A percentile compares a stretch with the other conserved stretches of the same genome.
Evolutionary conservation across 164 flowering plant species (phyloP).

Genomic region (Vitis labrusca): DNA sequence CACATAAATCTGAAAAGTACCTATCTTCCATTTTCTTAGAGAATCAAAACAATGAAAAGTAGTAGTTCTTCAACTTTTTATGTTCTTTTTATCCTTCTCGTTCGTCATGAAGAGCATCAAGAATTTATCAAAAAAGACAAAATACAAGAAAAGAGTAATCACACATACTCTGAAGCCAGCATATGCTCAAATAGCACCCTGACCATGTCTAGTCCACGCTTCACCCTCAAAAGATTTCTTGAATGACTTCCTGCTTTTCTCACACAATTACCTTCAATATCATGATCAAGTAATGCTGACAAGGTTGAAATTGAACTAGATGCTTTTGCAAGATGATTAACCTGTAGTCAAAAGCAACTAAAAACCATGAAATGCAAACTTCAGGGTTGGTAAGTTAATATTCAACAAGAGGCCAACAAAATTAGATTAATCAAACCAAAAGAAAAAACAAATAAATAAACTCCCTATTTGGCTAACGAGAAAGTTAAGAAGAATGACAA

Average conservation of each 20-base stretch:
- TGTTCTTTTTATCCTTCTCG: no score
- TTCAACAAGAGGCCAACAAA: no score
- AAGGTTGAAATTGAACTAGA: constrained; percentile 64
- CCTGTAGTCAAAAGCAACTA: constrained; percentile 37
- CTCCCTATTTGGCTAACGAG: not conserved
- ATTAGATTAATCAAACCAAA: not conserved
- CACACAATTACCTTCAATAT: constrained; percentile 55
- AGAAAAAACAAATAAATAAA: not conserved
- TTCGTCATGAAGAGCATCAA: no score
- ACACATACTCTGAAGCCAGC: constrained; percentile 62
- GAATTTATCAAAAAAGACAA: not conserved
- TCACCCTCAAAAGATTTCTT: constrained; percentile 84
- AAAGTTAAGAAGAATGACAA: not conserved
- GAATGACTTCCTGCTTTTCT: constrained; percentile 81
- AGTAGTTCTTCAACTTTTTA: no score
- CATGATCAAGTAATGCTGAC: constrained; percentile 55
- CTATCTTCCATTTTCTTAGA: no score
- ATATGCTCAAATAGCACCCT: constrained; percentile 84
- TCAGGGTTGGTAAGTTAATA: not conserved
- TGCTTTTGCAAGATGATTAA: constrained; percentile 66
- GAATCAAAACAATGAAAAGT: no score
- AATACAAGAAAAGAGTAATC: not conserved
- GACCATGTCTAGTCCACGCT: constrained; percentile 94
- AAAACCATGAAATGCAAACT: not conserved
- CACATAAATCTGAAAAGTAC: no score